Evolutionary conservation across 1,284 basidiomycete species (phyloP), one percentile per base, ranked within the genome.

Genomic region (Ceratobasidium sp.): DNA sequence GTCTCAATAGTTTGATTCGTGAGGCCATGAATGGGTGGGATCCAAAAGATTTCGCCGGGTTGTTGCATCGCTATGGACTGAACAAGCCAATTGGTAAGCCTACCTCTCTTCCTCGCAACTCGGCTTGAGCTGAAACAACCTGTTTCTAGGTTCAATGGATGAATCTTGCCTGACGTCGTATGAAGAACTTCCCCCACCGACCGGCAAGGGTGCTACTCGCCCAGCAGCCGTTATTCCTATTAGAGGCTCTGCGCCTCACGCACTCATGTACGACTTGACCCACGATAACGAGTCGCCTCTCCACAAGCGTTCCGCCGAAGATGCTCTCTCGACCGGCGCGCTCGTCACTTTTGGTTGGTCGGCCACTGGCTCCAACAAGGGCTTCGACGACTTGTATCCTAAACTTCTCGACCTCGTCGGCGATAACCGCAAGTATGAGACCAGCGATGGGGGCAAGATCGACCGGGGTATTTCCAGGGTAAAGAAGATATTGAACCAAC

Each of bases 381-480:
- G 95, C 36, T 96, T 95, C 75, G 95, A 98, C 75, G 95, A 98
- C 74, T 79, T 98, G n/a, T 97, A 97, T 76, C 94, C 95, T 4
- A 93, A 93, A 77, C 79, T 95, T 19, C 79, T 98, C 46, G 86
- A 96, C 76, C 82, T 98, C 39, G 95, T 98, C 14, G 81, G 81
- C 13, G 95, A 98, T 77, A 88, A 85, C 74, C 82, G 93, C 71
- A 77, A 79, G 74, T 98, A 98, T 75, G 88, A 91, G 73, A 75
- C 80, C 82, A 49, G 85, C 80, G 39, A 74, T 4, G 80, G 80
- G 4, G 76, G 84, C 13, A 83, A 79, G 14, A 80, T 83, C 64
- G 76, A 79, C 21, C 86, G 85, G 59, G 91, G 91, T 0, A 94
- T 97, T 73, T 88, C 89, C 6, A 83, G 79, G 64, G 86, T 89